phyloP scores from a whole-genome alignment of 257 asterid species.

The Scutellaria galericulata region DNA sequence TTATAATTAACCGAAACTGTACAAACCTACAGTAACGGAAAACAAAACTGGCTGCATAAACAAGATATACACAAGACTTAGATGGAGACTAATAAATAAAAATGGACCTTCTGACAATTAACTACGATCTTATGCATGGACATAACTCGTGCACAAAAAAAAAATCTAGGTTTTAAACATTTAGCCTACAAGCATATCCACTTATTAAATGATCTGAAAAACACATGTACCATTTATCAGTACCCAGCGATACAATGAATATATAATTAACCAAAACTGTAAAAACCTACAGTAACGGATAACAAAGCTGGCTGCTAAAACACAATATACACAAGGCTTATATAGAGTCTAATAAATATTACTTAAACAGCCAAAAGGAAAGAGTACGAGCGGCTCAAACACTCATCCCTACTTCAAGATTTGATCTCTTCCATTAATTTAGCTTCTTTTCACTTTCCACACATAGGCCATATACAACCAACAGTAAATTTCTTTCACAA shows the following conservation, averaged over 20 bases:
- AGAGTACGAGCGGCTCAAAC: slow-evolving; percentile 1
- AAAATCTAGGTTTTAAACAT: neutral
- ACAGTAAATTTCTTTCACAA: neutral
- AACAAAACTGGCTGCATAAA: slow-evolving; percentile 1
- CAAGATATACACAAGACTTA: slow-evolving; percentile 15
- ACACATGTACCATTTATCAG: slow-evolving; percentile 8
- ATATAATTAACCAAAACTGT: neutral
- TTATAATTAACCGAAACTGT: neutral
- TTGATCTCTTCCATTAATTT: slow-evolving; percentile 7
- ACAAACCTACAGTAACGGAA: slow-evolving; percentile 5
- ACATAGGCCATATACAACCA: neutral
- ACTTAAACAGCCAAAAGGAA: slow-evolving; percentile 19
- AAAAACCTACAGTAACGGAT: slow-evolving; percentile 4
- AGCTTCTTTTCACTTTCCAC: slow-evolving; percentile 29
- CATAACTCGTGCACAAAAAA: neutral
- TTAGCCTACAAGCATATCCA: neutral
- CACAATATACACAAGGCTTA: slow-evolving; percentile 16
- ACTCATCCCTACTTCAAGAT: slow-evolving; percentile 2
- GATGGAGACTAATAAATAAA: neutral
- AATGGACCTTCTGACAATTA: slow-evolving; percentile 7
- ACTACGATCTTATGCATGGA: slow-evolving; percentile 15
- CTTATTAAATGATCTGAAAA: neutral
- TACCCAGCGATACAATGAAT: neutral
- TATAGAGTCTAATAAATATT: neutral
- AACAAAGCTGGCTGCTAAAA: slow-evolving; percentile 1